Base-by-base conservation (phyloP, 345 rosid genomes). In the Stellera chamaejasme region DNA sequence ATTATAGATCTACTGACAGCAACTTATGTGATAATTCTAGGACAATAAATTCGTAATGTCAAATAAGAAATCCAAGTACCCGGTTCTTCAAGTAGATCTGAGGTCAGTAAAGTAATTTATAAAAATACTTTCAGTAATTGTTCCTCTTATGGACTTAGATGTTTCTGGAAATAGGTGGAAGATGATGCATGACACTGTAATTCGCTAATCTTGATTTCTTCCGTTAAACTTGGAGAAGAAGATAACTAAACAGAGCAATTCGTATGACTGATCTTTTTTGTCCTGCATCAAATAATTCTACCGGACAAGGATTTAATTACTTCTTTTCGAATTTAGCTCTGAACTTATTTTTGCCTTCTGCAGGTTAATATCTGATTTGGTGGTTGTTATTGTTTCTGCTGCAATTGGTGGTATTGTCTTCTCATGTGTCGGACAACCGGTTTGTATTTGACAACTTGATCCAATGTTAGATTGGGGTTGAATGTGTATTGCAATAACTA, bases 391-490 rank as follows among this genome's bases (percentile, higher is more conserved):
- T 55, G 97, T 94, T 81, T 94, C 90, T 77, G 99, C 96, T 65
- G 97, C 99, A 11, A 82, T 90, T 64, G 99, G 96, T 65, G 99
- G 99, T 69, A 94, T 94, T 54, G 27, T 87, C 63, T 90, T 86
- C 75, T 89, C 99, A 13, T 87, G 96, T 60, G 75, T 94, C 72
- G 99, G 99, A 61, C 97, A 94, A 73, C 97, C 99, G 75, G 97
- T 93, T 62, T 71, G 97, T 63, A 69, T 58, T 67, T 7, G n/a
- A 13, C 19, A 51, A 27, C 50, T 64, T 53, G 47, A 26, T 58
- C 14, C 58, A 46, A 66, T 64, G 54, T 48, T 47, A n/a, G 48
- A 6, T 26, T 67, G 48, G 10, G 27, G 53, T 66, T 66, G 51
- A 60, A n/a, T 45, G 32, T 57, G 48, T 13, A 60, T 43, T 62